These are phyloP conservation scores for Russula vinacea DNA, from an alignment of 768 basidiomycete species.

Conservation along the genomic window DNA sequence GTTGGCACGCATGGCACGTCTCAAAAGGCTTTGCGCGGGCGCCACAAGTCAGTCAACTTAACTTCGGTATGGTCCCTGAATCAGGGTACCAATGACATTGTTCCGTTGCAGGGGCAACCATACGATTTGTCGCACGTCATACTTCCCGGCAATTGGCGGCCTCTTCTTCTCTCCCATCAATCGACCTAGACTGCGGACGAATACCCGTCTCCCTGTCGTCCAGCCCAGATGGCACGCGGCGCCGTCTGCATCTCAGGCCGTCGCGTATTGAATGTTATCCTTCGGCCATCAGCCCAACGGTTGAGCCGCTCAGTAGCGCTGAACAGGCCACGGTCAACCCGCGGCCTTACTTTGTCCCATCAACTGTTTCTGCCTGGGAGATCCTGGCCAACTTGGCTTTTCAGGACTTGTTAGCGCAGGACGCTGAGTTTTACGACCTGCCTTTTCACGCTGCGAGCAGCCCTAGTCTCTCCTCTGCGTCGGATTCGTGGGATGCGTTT, in stretches of 20 bases:
- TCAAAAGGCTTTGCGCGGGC: conserved; percentile 5
- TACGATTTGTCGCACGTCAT: conserved; percentile 4
- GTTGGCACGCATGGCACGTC: background rate
- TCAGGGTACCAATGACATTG: background rate
- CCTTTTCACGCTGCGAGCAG: background rate
- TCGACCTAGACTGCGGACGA: background rate
- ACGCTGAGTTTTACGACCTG: background rate
- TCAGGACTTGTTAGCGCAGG: conserved; percentile 18
- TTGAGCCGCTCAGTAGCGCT: background rate
- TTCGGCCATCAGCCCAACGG: background rate
- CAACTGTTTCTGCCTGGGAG: conserved; percentile 23
- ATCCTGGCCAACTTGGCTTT: conserved; percentile 18
- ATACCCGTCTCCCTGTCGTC: background rate
- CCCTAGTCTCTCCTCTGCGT: conserved; percentile 7
- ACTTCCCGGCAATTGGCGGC: background rate
- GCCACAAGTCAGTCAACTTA: conserved; percentile 8
- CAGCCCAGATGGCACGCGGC: background rate
- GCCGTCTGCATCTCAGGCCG: background rate
- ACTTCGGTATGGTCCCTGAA: background rate
- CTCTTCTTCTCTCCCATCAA: background rate
- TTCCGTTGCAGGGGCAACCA: background rate
- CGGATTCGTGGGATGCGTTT: conserved; percentile 7
- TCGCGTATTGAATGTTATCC: background rate
- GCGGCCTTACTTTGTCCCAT: conserved; percentile 18
- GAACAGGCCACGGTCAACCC: conserved; percentile 2